Evolutionary conservation across 2,329 filamentous ascomycete genomes (phyloP).

Genomic region (Berkeleyomyces rouxiae): DNA sequence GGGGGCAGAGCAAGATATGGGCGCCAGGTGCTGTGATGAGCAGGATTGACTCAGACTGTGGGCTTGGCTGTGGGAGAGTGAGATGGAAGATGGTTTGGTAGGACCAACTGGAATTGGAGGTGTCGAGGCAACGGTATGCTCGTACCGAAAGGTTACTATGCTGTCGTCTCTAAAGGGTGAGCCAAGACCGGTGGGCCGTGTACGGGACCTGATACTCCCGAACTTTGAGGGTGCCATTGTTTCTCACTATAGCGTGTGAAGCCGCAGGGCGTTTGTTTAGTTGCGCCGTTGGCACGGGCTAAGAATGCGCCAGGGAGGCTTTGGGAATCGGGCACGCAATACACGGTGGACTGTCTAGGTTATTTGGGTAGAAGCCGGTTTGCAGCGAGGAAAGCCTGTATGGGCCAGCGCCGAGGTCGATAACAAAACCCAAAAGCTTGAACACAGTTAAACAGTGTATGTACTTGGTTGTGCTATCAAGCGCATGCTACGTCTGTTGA

Average conservation of each 20-base stretch:
- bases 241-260: neutral
- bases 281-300: neutral
- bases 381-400: neutral
- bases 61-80: slow-evolving; percentile 1
- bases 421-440: too few relatives aligned
- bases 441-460: too few relatives aligned
- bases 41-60: neutral
- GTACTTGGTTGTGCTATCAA: neutral
- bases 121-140: slow-evolving; percentile 40
- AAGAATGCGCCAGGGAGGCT: slow-evolving; percentile 15
- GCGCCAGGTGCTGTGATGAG: neutral
- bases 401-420: neutral
- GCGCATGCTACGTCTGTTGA: neutral
- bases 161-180: slow-evolving; percentile 32
- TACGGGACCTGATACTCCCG: slow-evolving; percentile 24
- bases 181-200: slow-evolving; percentile 21
- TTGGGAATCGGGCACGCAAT: slow-evolving; percentile 15
- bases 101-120: slow-evolving; percentile 31
- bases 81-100: slow-evolving; percentile 16
- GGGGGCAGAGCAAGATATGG: neutral
- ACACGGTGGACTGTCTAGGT: neutral
- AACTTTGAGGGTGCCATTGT: slow-evolving; percentile 19
- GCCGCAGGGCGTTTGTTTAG: neutral
- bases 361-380: neutral
- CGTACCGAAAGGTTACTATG: slow-evolving; percentile 42